These are phyloP conservation scores for Epichloe bromicola DNA, from an alignment of 2,329 filamentous ascomycete genomes.

Conservation along the genomic window DNA sequence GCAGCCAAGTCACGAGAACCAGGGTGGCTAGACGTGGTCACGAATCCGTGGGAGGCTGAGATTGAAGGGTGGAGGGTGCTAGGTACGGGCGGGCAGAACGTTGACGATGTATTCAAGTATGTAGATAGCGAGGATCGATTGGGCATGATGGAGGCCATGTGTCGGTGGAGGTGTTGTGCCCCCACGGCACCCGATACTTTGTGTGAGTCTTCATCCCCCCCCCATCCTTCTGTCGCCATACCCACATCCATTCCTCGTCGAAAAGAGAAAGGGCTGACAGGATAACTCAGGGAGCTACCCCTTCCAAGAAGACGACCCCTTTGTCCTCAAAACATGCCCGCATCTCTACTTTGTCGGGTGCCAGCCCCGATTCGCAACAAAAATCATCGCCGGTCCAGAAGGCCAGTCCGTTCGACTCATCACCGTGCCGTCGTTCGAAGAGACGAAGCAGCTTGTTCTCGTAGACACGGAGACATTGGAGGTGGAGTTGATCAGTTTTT, in stretches of 20 bases:
- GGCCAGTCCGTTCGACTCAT: conserved; percentile 65
- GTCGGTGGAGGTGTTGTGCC: conserved; percentile 80
- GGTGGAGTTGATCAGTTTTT: conserved; percentile 54
- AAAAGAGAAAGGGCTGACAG: neutral
- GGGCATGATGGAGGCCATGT: conserved; percentile 87
- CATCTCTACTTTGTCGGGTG: conserved; percentile 87
- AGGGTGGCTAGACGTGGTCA: conserved; percentile 77
- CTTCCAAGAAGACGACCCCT: conserved; percentile 86
- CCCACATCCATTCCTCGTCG: neutral
- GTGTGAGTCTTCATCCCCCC: conserved; percentile 43
- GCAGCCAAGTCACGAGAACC: conserved; percentile 24
- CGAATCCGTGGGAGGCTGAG: conserved; percentile 87
- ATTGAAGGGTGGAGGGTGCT: conserved; percentile 81
- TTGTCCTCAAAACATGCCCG: conserved; percentile 73
- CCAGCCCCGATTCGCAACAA: conserved; percentile 66
- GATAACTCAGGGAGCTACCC: conserved; percentile 67
- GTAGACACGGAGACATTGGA: conserved; percentile 79
- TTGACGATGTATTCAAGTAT: conserved; percentile 90
- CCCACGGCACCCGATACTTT: conserved; percentile 89
- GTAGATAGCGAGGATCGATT: conserved; percentile 64
- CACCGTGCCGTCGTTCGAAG: conserved; percentile 69
- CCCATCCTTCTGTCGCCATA: neutral
- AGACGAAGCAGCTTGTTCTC: conserved; percentile 67
- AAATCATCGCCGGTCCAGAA: conserved; percentile 50
- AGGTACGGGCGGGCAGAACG: conserved; percentile 80